Base-by-base conservation (phyloP, 2,329 filamentous ascomycete species). In the Clonostachys rhizophaga region DNA sequence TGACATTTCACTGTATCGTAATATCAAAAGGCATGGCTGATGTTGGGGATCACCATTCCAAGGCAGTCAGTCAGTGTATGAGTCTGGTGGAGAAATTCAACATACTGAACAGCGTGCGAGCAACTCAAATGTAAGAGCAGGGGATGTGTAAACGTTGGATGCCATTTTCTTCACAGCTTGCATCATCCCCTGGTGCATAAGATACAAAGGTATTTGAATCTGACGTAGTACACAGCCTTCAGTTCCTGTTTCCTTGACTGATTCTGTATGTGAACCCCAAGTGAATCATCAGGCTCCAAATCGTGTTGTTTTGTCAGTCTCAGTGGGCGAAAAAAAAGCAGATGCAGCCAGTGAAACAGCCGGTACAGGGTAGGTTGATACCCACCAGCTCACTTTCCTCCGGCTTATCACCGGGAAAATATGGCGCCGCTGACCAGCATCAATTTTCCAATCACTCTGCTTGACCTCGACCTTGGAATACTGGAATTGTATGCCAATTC, bases 51-150 rank as follows among this genome's bases (percentile, higher is more conserved):
- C 2, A 39, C 13, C 34, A 12, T 36, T 18, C 30, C 5, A 5
- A 12, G 34, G 20, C n/a, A 20, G 14, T 4, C 43, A 5, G 12
- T 44, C 20, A 30, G 16, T 12, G 24, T 13, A n/a, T 40, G 2
- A 40, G 17, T n/a, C 37, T 40, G n/a, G 37, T 40, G 37, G 24
- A 30, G 24, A 24, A 24, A 40, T 42, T 42, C 24, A 43, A 58
- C 85, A 68, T 76, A 94, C 89, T 54, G 89, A 91, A 69, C 89
- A 95, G 65, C 80, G 83, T 43, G 86, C 86, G 49, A 89, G 69
- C 33, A 92, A 75, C 56, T 94, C 86, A 63, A 92, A 92, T 2
- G 76, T 89, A 62, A 95, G 75, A 43, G 90, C 89, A 12, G 86
- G 68, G 16, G 76, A 78, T 20, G 71, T 78, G 55, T 74, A 72